A percentile compares a stretch with the other conserved stretches of the same genome.
Conservation (phyloP, 805 yeast species). For the Monosporozyma siamensis region DNA sequence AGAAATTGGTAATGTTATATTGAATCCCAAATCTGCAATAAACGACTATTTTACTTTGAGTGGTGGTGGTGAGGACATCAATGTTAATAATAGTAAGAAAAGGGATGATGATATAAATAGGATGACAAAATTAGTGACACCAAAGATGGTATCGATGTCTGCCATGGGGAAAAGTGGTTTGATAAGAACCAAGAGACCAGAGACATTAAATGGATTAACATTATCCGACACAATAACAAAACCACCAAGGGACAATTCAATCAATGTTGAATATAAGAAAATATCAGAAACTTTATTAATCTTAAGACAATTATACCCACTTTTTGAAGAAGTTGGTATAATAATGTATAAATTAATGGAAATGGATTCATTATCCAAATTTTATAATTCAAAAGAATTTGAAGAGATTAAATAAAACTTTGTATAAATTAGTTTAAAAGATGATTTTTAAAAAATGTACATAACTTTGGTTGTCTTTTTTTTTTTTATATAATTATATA, state of each 20-base stretch:
- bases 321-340: slow-evolving; percentile 40
- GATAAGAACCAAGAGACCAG: slow-evolving; percentile 1
- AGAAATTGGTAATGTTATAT: slow-evolving; percentile 34
- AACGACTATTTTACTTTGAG: neutral
- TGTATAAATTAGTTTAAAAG: too few species aligned
- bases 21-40: slow-evolving; percentile 32
- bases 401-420: slow-evolving; percentile 21
- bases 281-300: slow-evolving; percentile 27
- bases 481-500: neutral
- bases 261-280: neutral
- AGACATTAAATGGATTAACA: neutral
- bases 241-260: too few species aligned
- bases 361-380: slow-evolving; percentile 65
- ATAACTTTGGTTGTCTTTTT: neutral
- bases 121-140: too few species aligned
- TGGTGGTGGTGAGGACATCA: too few species aligned
- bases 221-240: neutral
- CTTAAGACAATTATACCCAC: slow-evolving; percentile 33
- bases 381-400: slow-evolving; percentile 37
- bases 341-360: slow-evolving; percentile 55
- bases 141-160: too few species aligned
- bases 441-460: neutral
- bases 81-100: too few species aligned
- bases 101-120: too few species aligned
- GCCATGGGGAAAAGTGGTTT: slow-evolving; percentile 2